These are phyloP conservation scores for Blastocrithidia nonstop DNA, from an alignment of 208 protist species.

Conservation along the genomic window DNA sequence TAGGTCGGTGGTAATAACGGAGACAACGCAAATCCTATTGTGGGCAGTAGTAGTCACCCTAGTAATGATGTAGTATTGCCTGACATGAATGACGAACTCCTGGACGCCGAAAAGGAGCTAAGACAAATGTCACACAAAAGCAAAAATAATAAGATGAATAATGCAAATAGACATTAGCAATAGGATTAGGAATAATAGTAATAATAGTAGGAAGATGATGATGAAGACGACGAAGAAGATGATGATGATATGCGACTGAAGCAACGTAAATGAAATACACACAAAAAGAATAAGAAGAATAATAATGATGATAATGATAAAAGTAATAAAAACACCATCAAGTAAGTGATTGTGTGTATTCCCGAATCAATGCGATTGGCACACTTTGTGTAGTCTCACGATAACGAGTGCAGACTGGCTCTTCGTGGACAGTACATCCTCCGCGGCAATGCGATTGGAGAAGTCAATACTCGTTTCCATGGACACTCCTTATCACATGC, in stretches of 20 bases:
- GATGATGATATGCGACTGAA: slow-evolving; percentile 29
- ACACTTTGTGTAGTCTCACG: slow-evolving; percentile 76
- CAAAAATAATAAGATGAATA: slow-evolving; percentile 5
- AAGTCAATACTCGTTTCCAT: slow-evolving; percentile 48
- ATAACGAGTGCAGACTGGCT: slow-evolving; percentile 50
- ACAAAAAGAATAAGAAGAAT: slow-evolving; percentile 6
- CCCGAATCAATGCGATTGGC: slow-evolving; percentile 57
- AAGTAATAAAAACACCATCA: too few relatives aligned
- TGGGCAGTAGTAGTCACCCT: not conserved
- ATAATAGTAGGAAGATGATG: slow-evolving; percentile 30
- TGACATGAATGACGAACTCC: not conserved
- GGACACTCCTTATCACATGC: slow-evolving; percentile 66
- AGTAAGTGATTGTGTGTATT: slow-evolving; percentile 64
- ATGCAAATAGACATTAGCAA: slow-evolving; percentile 15
- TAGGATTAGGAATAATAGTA: too few relatives aligned
- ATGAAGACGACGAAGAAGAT: slow-evolving; percentile 31
- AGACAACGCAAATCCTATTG: slow-evolving; percentile 42
- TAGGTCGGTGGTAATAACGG: too few relatives aligned
- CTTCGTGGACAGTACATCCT: slow-evolving; percentile 67
- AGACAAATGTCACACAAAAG: slow-evolving; percentile 12
- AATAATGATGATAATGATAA: slow-evolving; percentile 55
- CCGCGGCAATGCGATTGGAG: slow-evolving; percentile 6
- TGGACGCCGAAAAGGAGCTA: slow-evolving; percentile 8
- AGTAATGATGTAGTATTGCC: not conserved
- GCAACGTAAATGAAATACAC: slow-evolving; percentile 25